A percentile compares a stretch with the other conserved stretches of the same genome.
Conservation (phyloP, 2,329 filamentous ascomycete genomes). For the Chaetomium globosum region DNA sequence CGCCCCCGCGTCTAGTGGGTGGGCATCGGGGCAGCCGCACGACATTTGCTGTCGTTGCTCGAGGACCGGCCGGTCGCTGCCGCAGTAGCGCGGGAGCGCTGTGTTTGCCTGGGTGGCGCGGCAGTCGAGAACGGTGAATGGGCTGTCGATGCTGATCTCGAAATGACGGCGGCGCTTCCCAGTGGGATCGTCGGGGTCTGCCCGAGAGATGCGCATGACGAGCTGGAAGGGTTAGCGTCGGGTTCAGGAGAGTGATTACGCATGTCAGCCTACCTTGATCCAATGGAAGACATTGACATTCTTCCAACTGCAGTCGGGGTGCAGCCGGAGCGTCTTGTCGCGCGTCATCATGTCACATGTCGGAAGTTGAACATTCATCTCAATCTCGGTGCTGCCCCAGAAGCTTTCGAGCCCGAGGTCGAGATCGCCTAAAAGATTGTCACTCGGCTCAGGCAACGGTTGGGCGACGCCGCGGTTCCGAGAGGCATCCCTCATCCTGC, state of each 20-base stretch:
- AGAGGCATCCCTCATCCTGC: constrained; percentile 59
- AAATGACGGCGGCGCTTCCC: constrained; percentile 80
- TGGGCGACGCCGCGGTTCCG: constrained; percentile 46
- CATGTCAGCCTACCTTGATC: constrained; percentile 73
- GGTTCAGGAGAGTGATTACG: not conserved
- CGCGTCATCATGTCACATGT: constrained; percentile 85
- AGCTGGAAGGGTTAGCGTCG: constrained; percentile 57
- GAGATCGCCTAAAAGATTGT: constrained; percentile 80
- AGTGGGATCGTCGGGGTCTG: constrained; percentile 74
- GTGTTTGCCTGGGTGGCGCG: constrained; percentile 91
- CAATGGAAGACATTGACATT: constrained; percentile 94
- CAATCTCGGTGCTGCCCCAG: constrained; percentile 88
- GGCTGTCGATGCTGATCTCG: constrained; percentile 94
- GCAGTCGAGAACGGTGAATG: constrained; percentile 90
- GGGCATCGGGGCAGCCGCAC: constrained; percentile 59
- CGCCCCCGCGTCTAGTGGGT: constrained; percentile 62
- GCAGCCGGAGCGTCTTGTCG: constrained; percentile 65
- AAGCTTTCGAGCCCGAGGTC: constrained; percentile 69
- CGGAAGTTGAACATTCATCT: constrained; percentile 89
- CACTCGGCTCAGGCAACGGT: constrained; percentile 56
- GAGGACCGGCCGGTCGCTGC: constrained; percentile 54
- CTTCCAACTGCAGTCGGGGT: constrained; percentile 91
- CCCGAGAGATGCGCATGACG: constrained; percentile 86
- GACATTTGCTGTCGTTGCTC: constrained; percentile 51
- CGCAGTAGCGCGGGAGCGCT: constrained; percentile 74